These are phyloP conservation scores for Cardamine occulta DNA, from an alignment of 345 rosid genomes.

Conservation along the genomic window DNA sequence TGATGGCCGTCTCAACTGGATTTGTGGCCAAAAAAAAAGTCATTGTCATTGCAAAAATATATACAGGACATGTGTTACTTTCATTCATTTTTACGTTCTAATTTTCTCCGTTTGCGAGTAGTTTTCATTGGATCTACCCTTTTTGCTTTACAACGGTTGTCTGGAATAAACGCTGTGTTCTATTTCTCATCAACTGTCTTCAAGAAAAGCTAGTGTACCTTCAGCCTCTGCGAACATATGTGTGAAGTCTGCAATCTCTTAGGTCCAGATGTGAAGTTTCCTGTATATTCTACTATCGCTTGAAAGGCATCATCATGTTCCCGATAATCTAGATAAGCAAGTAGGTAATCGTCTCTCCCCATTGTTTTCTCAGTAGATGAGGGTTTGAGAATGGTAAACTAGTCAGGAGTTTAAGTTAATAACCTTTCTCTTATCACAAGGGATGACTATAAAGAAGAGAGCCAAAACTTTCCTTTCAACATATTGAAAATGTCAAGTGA, in stretches of 20 bases:
- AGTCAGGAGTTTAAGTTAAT: neutral
- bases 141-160: constrained; percentile 96
- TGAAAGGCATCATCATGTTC: constrained; percentile 2
- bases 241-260: constrained; percentile 75
- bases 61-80: constrained; percentile 37
- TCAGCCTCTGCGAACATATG: constrained; percentile 81
- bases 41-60: constrained; percentile 29
- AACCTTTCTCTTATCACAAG: constrained; percentile 1
- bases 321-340: constrained; percentile 10
- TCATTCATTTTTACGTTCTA: constrained; percentile 40
- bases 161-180: constrained; percentile 95
- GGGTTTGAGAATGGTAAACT: neutral
- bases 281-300: constrained; percentile 24
- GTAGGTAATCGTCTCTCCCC: constrained; percentile 1
- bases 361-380: constrained; percentile 26
- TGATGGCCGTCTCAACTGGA: constrained; percentile 34
- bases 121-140: constrained; percentile 90
- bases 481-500: constrained; percentile 15
- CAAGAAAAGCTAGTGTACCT: constrained; percentile 88
- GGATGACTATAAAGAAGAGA: constrained; percentile 19
- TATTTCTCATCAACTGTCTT: constrained; percentile 95
- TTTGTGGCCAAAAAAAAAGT: neutral
- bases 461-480: neutral
- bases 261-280: constrained; percentile 51
- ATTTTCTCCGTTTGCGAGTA: constrained; percentile 75